Conservation (phyloP, 2,329 filamentous ascomycete genomes). For the Coleophoma crateriformis region DNA sequence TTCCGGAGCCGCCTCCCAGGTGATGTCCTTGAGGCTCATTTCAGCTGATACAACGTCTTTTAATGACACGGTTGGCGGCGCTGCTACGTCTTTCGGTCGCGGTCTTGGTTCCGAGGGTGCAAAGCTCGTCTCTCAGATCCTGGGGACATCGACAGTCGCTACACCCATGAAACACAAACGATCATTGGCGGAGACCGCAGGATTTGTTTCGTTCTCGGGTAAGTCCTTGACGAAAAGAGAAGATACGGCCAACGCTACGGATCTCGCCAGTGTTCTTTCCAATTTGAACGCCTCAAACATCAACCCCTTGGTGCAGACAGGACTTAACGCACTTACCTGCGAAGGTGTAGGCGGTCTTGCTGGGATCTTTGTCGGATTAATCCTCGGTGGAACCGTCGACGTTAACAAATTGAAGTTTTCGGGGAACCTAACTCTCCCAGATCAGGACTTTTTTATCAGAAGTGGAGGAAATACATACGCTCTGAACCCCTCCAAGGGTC, state of each 20-base stretch:
- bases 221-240: slow-evolving; percentile 7
- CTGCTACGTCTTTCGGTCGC: slow-evolving; percentile 28
- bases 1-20: slow-evolving; percentile 22
- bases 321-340: slow-evolving; percentile 25
- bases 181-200: background rate
- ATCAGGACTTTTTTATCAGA: slow-evolving; percentile 4
- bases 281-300: slow-evolving; percentile 24
- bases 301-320: slow-evolving; percentile 23
- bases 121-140: slow-evolving; percentile 23
- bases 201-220: background rate
- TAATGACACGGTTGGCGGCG: slow-evolving; percentile 30
- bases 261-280: slow-evolving; percentile 3
- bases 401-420: slow-evolving; percentile 3
- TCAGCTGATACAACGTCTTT: slow-evolving; percentile 23
- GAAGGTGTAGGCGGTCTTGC: slow-evolving; percentile 28
- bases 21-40: slow-evolving; percentile 26
- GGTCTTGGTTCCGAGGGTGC: slow-evolving; percentile 29
- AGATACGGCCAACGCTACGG: slow-evolving; percentile 3
- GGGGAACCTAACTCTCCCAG: slow-evolving; percentile 1
- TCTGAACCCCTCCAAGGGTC: background rate
- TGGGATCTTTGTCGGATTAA: slow-evolving; percentile 21
- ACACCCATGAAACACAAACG: background rate
- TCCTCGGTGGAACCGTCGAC: slow-evolving; percentile 17
- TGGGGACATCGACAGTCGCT: slow-evolving; percentile 7
- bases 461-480: slow-evolving; percentile 5